A percentile compares a stretch with the other conserved stretches of the same genome.
Conservation (phyloP, 345 rosid species). For the Eucalyptus caleyi region DNA sequence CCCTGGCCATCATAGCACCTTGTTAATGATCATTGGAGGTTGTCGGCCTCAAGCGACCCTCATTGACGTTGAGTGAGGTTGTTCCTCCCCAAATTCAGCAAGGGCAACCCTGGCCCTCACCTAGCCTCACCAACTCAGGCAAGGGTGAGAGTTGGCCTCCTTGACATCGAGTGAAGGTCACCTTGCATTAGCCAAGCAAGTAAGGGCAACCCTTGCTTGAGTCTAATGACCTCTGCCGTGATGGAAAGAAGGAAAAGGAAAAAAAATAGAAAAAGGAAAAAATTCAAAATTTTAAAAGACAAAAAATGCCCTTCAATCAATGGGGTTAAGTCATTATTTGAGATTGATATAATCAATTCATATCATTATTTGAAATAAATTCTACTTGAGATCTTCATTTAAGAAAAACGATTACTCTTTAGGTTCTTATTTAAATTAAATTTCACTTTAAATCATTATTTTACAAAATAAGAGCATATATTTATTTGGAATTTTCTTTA, state of each 20-base stretch:
- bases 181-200: no score
- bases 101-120: accelerated
- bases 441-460: accelerated
- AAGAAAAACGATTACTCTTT: no score
- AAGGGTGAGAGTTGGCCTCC: no score
- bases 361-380: accelerated
- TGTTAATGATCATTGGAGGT: no score
- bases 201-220: no score
- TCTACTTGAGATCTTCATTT: no score
- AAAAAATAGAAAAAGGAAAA: accelerated
- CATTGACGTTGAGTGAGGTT: accelerated
- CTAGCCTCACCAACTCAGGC: accelerated
- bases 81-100: accelerated
- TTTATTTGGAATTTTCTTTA: no score
- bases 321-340: accelerated
- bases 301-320: accelerated
- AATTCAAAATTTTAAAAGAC: no score
- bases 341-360: accelerated
- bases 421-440: accelerated
- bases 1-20: accelerated
- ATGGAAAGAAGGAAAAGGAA: no score
- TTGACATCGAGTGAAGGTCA: accelerated
- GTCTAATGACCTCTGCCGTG: accelerated
- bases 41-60: accelerated
- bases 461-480: no score